Base-by-base conservation (phyloP, 495 filamentous ascomycete genomes). In the Cudoniella acicularis region DNA sequence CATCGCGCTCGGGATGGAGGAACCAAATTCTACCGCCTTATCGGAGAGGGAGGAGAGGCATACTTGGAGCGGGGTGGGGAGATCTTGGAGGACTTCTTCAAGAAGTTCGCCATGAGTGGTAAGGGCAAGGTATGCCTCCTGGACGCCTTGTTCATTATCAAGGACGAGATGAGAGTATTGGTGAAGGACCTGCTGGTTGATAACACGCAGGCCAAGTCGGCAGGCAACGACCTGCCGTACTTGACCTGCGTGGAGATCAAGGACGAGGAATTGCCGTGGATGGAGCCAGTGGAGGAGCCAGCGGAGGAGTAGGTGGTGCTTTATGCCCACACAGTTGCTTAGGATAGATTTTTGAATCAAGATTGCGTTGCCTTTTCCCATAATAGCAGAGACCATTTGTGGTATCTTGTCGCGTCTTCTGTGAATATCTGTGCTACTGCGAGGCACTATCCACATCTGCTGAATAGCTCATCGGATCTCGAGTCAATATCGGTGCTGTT, bases 1-100 rank as follows among this genome's bases (percentile, higher is more conserved):
- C 63, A 62, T 49, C 27, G 24, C 18, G 64, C 62, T 18, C 22
- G 13, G 8, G 74, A 76, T 57, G 70, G 72, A 23, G 73, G 73
- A 6, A 45, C 65, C 1, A 18, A 22, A 0, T 70, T 78, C 40
- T 76, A 75, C 26, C 68, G 66, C 9, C 48, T 63, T 2, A 67
- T 78, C 30, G 26, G 26, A 1, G 30, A 40, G 17, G 63, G 57
- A 1, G 64, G 57, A 0, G 18, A 56, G 4, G 59, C 66, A 1
- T 76, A 73, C 49, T 41, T 74, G 8, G 26, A 47, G 16, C 30
- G 6, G 6, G 13, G 13, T 4, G 56, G 61, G 2, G 49, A 56
- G 1, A 61, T 47, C 6, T 48, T 64, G 17, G 21, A 46, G 0
- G 47, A 46, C 24, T 69, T 72, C 50, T 52, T 69, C 56, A 36